Evolutionary conservation across 495 filamentous ascomycete genomes (phyloP), one percentile per base, ranked within the genome.

Genomic region (Pyronema domesticum): DNA sequence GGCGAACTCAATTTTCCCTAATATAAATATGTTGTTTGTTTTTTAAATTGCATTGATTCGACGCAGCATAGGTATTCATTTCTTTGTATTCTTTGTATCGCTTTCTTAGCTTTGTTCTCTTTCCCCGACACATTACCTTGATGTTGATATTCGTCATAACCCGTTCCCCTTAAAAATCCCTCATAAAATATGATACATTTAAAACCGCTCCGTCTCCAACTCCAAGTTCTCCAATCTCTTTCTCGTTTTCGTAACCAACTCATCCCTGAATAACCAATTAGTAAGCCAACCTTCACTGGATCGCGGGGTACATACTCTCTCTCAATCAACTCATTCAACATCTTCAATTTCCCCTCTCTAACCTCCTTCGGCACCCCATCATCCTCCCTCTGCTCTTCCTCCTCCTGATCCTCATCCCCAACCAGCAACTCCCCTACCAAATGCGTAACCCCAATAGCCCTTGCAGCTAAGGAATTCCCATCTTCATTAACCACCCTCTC

Each of bases 201-300:
- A 30, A 30, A 42, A 42, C 11, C 39, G 1, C 15, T 62, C 60
- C 15, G 51, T 54, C 46, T 63, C 57, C 17, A 60, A 39, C 17
- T 34, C 44, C 43, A 64, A 43, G 17, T 40, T 39, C 50, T 64
- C 61, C 39, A 64, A 39, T 57, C 43, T 58, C 60, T 67, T 64
- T 58, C 58, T 56, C 0, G 63, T 59, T 10, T 62, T 55, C 58
- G 61, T 68, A 51, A 63, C 56, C 14, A 63, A 37, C 8, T 18
- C 53, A 15, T 58, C 61, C 60, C 61, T 64, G 19, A 30, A 18
- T 11, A 51, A 3, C 1, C 7, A 23, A 51, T 60, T 37, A 64
- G 61, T 7, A 30, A 13, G 30, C 14, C 13, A 7, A 33, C 51
- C 33, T 23, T 14, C 6, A 50, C 8, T 3, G 23, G 9, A 33